phyloP scores from a whole-genome alignment of 2,329 filamentous ascomycete species.

The Leptographium radiaticola region DNA sequence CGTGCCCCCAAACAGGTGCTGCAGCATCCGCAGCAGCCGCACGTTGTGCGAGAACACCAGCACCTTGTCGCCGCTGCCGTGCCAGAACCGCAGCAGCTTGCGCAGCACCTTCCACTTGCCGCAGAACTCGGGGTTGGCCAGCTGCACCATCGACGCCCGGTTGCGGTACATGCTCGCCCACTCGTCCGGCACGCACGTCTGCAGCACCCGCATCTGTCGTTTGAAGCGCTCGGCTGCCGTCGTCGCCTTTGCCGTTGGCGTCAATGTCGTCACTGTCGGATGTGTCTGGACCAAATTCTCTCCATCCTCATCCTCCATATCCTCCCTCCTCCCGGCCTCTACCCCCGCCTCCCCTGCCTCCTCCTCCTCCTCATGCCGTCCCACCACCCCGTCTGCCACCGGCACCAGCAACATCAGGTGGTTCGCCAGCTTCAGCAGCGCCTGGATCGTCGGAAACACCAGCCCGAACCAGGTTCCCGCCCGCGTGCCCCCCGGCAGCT shows the following conservation, averaged over 20 bases:
- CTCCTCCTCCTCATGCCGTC: background rate
- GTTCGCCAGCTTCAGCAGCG: conserved; percentile 78
- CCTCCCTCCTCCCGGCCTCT: no score
- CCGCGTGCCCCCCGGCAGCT: conserved; percentile 45
- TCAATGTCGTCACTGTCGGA: background rate
- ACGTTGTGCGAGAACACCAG: conserved; percentile 92
- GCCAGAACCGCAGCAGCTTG: conserved; percentile 80
- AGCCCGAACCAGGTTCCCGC: conserved; percentile 48
- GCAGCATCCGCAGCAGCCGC: conserved; percentile 67
- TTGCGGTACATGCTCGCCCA: conserved; percentile 65
- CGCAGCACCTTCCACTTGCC: conserved; percentile 93
- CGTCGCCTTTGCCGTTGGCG: background rate
- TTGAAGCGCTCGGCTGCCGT: conserved; percentile 49
- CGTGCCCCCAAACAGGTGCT: conserved; percentile 75
- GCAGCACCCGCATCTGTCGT: conserved; percentile 62
- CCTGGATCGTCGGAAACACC: conserved; percentile 75
- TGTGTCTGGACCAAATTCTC: no score
- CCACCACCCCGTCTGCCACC: conserved; percentile 10
- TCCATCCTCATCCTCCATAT: no score
- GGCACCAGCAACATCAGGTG: conserved; percentile 86
- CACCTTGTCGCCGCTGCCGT: conserved; percentile 82
- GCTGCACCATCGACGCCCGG: conserved; percentile 65
- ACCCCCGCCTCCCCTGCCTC: no score
- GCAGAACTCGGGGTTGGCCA: conserved; percentile 81
- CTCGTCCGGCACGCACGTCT: conserved; percentile 58